Base-by-base conservation (phyloP, 768 basidiomycete genomes). In the Saitozyma podzolica region DNA sequence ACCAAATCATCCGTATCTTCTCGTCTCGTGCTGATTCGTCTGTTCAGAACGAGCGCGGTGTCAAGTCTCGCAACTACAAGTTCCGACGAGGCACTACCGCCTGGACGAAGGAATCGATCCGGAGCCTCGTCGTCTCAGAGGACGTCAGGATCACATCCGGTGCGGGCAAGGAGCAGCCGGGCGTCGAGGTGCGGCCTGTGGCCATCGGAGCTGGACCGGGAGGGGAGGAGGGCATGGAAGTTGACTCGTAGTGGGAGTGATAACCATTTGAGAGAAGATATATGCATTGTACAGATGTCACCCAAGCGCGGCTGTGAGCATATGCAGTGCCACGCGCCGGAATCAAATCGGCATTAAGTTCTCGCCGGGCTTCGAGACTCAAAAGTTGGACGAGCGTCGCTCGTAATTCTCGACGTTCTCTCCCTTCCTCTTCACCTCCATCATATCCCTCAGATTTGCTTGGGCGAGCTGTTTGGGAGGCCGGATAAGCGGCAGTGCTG, bases 51-150 rank as follows among this genome's bases (percentile, higher is more conserved):
- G 78, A 80, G 56, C 67, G 80, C 61, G 74, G 76, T 17, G 54
- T 66, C 40, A 80, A 80, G 62, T 71, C 77, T 6, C 68, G 78
- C 37, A 73, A 78, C 58, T 80, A 80, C 73, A 80, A 80, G 62
- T 97, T 95, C 84, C 84, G 87, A 62, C 80, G 87, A 54, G 93
- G 93, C 6, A 92, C 93, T 29, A 97, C 93, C 0, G 90, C 89
- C 6, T 91, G 88, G 86, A 91, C 89, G 81, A 87, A 84, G 63
- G 91, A 96, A 81, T 83, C 81, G 41, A 83, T 97, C 54, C 83
- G 88, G 66, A 85, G 81, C 59, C 80, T 95, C 62, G 81, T 97
- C 54, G 84, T 89, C 17, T 84, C 80, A 39, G 93, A 95, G 80
- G 85, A 87, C 62, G 76, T 89, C 29, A 87, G 71, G 59, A 49